These are phyloP conservation scores for Colletotrichum tropicale DNA, from an alignment of 2,329 filamentous ascomycete genomes.

Conservation along the genomic window DNA sequence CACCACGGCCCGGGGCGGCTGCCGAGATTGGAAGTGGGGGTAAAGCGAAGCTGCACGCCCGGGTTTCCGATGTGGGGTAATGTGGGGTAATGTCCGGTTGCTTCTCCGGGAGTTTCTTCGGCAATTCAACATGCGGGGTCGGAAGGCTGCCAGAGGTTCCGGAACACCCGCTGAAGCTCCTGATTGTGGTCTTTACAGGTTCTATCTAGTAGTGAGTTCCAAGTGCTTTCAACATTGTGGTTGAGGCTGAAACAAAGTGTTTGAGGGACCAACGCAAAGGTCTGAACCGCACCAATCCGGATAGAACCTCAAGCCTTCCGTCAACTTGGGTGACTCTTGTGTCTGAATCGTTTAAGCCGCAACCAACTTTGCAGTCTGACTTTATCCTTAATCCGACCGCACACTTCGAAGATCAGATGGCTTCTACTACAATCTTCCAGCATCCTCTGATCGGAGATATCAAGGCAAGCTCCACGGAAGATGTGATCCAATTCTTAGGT, in stretches of 20 bases:
- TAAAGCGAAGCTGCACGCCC: background rate
- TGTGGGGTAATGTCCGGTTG: background rate
- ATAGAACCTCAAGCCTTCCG: background rate
- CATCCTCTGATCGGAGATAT: conserved; percentile 7
- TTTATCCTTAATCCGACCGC: background rate
- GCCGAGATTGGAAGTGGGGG: background rate
- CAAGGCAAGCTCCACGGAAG: background rate
- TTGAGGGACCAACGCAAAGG: background rate
- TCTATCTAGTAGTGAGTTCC: background rate
- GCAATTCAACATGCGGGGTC: background rate
- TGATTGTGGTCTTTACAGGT: background rate
- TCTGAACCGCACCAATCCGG: background rate
- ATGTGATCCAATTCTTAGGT: conserved; percentile 25
- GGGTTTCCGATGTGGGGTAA: background rate
- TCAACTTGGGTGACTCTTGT: background rate
- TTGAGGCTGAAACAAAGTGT: background rate
- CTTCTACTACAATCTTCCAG: background rate
- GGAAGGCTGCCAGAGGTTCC: background rate
- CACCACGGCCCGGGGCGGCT: background rate
- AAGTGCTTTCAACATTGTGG: background rate
- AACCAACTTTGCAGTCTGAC: background rate
- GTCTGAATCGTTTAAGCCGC: background rate
- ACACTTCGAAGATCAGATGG: background rate
- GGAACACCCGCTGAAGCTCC: background rate
- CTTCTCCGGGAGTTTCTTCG: background rate